Conservation (phyloP, 129 eudicot species). For the carrot (Daucus carota) region DH1_v3.0 NC_030388.2:26563001-26563500, state of each 20-base stretch:
- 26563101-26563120: background rate
- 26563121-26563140: background rate
- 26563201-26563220: background rate
- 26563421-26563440: background rate
- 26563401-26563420: background rate
- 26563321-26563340: background rate
- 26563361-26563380: background rate
- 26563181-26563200: background rate
- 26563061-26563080: too few relatives aligned
- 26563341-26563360: too few relatives aligned
- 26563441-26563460: background rate
- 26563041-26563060: background rate
- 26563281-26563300: background rate
- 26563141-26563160: background rate
- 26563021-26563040: background rate
- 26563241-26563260: background rate
- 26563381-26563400: background rate
- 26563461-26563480: background rate
- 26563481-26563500: background rate
- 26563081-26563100: background rate
- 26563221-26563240: background rate
- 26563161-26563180: background rate
- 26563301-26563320: background rate
- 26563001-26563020: constrained; percentile 27
- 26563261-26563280: background rate